Conservation (phyloP, 1,284 basidiomycete genomes). For the Papiliotrema laurentii region DNA sequence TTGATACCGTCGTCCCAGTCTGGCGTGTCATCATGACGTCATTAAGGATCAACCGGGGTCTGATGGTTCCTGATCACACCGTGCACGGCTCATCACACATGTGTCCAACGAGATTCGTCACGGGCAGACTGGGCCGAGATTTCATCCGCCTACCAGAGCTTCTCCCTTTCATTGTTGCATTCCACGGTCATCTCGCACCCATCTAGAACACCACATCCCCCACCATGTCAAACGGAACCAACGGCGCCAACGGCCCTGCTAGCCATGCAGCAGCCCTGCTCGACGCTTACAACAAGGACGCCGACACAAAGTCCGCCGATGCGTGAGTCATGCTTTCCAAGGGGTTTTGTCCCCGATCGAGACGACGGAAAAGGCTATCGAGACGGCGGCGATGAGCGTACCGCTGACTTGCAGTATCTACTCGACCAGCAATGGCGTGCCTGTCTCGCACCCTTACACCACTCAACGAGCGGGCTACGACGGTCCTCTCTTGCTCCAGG, state of each 20-base stretch:
- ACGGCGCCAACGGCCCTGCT: neutral
- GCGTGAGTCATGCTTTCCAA: slow-evolving; percentile 1
- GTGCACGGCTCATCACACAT: too few species aligned
- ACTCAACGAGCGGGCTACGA: slow-evolving; percentile 67
- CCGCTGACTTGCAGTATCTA: slow-evolving; percentile 52
- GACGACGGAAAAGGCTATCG: neutral
- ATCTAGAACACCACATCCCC: neutral
- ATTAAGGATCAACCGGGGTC: too few species aligned
- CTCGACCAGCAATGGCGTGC: slow-evolving; percentile 78
- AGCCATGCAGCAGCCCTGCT: neutral
- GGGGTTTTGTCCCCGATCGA: neutral
- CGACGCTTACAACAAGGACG: slow-evolving; percentile 5
- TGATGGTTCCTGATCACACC: too few species aligned
- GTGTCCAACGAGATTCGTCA: too few species aligned
- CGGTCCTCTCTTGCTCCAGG: slow-evolving; percentile 86
- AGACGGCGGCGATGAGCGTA: neutral
- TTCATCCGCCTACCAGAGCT: too few species aligned
- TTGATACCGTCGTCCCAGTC: too few species aligned
- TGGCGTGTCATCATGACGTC: too few species aligned
- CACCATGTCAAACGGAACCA: neutral
- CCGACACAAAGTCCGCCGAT: slow-evolving; percentile 1
- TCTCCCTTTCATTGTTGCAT: too few species aligned
- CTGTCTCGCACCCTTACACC: slow-evolving; percentile 58
- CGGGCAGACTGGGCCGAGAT: too few species aligned
- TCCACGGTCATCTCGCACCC: neutral